Evolutionary conservation across 2,329 filamentous ascomycete genomes (phyloP).

Genomic region (Fusarium paranaense): DNA sequence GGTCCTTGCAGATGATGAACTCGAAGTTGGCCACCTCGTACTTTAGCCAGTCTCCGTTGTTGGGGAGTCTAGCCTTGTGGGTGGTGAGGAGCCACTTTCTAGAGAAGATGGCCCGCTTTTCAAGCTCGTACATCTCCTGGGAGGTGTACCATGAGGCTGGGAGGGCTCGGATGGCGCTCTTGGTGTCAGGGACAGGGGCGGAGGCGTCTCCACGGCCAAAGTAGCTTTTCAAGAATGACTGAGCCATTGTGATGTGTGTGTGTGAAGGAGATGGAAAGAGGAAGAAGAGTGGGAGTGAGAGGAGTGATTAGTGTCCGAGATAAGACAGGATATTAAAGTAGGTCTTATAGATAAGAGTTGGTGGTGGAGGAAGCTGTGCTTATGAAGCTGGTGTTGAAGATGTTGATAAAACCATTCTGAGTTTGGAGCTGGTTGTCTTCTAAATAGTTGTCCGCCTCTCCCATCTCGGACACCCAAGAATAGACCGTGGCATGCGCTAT

Average conservation of each 20-base stretch:
- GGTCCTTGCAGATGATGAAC: conserved; percentile 64
- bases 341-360: conserved; percentile 30
- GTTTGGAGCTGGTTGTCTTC: conserved; percentile 35
- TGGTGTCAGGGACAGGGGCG: conserved; percentile 35
- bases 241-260: conserved; percentile 36
- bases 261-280: conserved; percentile 7
- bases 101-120: conserved; percentile 68
- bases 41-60: conserved; percentile 67
- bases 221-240: conserved; percentile 50
- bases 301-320: conserved; percentile 6
- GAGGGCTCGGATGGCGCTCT: conserved; percentile 51
- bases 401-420: conserved; percentile 27
- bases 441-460: conserved; percentile 33
- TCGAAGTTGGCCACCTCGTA: conserved; percentile 67
- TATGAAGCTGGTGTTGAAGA: conserved; percentile 13
- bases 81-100: conserved; percentile 67
- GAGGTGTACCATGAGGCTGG: conserved; percentile 65
- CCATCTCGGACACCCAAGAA: conserved; percentile 27
- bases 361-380: conserved; percentile 2
- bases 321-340: conserved; percentile 4
- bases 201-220: conserved; percentile 50
- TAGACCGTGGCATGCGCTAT: conserved; percentile 26
- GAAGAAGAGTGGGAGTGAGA: neutral
- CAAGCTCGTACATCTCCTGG: conserved; percentile 67
- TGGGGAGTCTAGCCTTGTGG: conserved; percentile 61